Percentiles rank a stretch among this genome's conserved stretches.
Evolutionary conservation across 2,329 filamentous ascomycete genomes (phyloP).

Genomic region (Remersonia thermophila): DNA sequence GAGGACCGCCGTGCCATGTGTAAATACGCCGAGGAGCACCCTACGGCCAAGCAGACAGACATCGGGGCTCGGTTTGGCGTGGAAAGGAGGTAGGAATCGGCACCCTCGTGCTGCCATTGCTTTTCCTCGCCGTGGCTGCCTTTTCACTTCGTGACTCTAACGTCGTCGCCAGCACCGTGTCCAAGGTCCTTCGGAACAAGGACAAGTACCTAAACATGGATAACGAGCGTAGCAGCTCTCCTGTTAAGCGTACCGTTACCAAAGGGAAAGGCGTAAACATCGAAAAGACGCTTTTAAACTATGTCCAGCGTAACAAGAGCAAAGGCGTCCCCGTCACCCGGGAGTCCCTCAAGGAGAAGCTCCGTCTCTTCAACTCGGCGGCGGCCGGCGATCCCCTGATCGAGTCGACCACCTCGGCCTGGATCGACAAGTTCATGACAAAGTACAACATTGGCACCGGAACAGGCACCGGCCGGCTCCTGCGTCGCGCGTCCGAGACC

Average conservation of each 20-base stretch:
- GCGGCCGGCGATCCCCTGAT: conserved; percentile 96
- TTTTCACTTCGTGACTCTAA: conserved; percentile 16
- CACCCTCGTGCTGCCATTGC: not conserved
- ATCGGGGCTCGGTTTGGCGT: conserved; percentile 94
- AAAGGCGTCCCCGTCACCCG: conserved; percentile 64
- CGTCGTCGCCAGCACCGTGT: conserved; percentile 65
- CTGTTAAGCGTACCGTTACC: conserved; percentile 52
- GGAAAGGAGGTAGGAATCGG: conserved; percentile 69
- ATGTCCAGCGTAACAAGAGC: conserved; percentile 70
- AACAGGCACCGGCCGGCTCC: conserved; percentile 36
- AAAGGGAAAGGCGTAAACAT: conserved; percentile 86
- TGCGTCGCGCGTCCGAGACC: conserved; percentile 49
- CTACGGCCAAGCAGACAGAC: conserved; percentile 84
- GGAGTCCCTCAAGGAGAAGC: conserved; percentile 74
- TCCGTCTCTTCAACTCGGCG: conserved; percentile 63
- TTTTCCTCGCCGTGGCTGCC: conserved; percentile 1
- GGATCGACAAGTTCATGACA: conserved; percentile 93
- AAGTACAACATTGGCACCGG: conserved; percentile 55
- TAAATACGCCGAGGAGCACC: conserved; percentile 81
- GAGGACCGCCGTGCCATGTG: conserved; percentile 89
- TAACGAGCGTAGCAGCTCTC: conserved; percentile 59
- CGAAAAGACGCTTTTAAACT: conserved; percentile 78
- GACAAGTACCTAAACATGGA: conserved; percentile 84
- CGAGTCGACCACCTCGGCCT: conserved; percentile 57
- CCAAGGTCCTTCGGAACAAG: conserved; percentile 87